A percentile compares a stretch with the other conserved stretches of the same genome.
Conservation (phyloP, 139 green algal species). For the Chlorella sp. region DNA sequence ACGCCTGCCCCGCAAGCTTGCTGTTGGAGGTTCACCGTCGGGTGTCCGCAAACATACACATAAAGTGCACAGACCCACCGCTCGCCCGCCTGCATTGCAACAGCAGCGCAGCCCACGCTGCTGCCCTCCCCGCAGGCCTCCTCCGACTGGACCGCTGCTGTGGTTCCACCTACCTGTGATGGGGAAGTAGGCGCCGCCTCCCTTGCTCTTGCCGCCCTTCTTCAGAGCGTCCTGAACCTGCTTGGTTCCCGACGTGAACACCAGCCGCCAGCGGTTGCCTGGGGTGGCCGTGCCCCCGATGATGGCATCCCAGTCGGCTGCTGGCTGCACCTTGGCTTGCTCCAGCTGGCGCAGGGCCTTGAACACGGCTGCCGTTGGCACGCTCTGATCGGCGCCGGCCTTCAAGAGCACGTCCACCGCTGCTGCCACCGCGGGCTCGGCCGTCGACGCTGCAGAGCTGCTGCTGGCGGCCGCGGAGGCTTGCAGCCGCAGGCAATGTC, state of each 20-base stretch:
- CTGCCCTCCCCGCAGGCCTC: neutral
- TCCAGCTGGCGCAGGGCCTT: constrained; percentile 39
- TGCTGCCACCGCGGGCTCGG: neutral
- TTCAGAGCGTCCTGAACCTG: constrained; percentile 38
- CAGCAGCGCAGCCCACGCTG: no score
- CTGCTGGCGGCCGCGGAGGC: neutral
- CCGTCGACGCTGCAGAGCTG: neutral
- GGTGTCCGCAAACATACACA: no score
- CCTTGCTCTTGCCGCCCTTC: constrained; percentile 37
- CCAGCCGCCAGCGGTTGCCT: constrained; percentile 53
- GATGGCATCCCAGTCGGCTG: neutral
- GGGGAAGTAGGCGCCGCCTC: constrained; percentile 56
- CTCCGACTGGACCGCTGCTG: neutral
- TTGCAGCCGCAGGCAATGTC: neutral
- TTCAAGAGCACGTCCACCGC: constrained; percentile 22
- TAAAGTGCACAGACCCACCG: no score
- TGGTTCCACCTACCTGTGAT: constrained; percentile 22
- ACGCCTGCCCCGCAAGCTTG: no score
- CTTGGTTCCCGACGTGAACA: constrained; percentile 55
- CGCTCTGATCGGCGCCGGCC: neutral
- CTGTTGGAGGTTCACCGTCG: no score
- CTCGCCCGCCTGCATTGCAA: no score
- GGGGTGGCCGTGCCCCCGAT: constrained; percentile 41
- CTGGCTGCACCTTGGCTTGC: constrained; percentile 41
- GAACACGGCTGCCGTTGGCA: constrained; percentile 37